Percentiles rank a stretch among this genome's conserved stretches.
Conservation (phyloP, 805 yeast genomes). For the Pichia cabralensis region DNA sequence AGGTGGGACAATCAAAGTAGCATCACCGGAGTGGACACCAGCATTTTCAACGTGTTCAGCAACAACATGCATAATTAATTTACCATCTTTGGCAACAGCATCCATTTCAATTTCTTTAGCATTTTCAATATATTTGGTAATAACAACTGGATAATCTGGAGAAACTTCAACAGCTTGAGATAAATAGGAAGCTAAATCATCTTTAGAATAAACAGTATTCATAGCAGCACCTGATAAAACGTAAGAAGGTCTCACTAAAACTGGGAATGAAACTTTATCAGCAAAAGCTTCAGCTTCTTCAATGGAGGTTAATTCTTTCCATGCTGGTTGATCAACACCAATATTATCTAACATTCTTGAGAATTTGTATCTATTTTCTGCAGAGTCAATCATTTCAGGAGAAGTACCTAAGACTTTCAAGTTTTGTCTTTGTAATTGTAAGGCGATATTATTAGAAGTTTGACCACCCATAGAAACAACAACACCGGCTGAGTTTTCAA, state of each 20-base stretch:
- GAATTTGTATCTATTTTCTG: conserved; percentile 96
- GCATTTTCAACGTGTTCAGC: conserved; percentile 99
- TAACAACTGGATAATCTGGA: conserved; percentile 95
- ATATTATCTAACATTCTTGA: conserved; percentile 94
- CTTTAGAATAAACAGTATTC: conserved; percentile 89
- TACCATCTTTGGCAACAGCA: conserved; percentile 93
- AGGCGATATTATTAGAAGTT: conserved; percentile 92
- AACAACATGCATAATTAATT: conserved; percentile 92
- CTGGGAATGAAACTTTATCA: conserved; percentile 85
- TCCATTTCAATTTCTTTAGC: conserved; percentile 99
- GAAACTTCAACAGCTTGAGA: conserved; percentile 96
- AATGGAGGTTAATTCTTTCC: conserved; percentile 93
- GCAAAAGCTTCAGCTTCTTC: conserved; percentile 92
- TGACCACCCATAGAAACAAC: conserved; percentile 98
- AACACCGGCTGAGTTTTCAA: conserved; percentile 86
- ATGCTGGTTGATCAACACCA: conserved; percentile 97
- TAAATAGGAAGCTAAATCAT: conserved; percentile 78
- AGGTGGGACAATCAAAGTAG: conserved; percentile 93
- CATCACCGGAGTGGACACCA: conserved; percentile 99
- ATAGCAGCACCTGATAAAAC: conserved; percentile 98
- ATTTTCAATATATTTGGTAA: conserved; percentile 91
- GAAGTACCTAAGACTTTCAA: conserved; percentile 95
- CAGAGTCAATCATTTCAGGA: conserved; percentile 97
- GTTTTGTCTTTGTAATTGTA: conserved; percentile 84
- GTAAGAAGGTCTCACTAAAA: conserved; percentile 93